Evolutionary conservation across 2,329 filamentous ascomycete genomes (phyloP).

Genomic region (Alternaria sp.): DNA sequence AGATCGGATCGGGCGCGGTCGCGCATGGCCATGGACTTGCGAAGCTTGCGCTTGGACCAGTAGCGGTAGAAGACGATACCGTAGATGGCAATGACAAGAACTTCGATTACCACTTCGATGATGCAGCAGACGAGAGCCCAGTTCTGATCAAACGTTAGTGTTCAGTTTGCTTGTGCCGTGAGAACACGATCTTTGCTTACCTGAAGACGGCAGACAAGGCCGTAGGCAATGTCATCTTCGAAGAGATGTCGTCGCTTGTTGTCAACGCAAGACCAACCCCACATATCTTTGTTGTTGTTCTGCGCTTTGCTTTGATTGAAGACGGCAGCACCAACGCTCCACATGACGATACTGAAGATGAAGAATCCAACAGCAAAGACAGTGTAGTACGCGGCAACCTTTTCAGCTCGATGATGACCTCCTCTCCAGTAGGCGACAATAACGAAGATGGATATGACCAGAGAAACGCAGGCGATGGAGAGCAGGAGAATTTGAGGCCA

Average conservation of each 20-base stretch:
- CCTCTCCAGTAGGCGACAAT: constrained; percentile 88
- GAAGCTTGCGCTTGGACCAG: constrained; percentile 93
- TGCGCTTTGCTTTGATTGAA: constrained; percentile 80
- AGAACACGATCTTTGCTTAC: constrained; percentile 55
- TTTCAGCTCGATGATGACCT: constrained; percentile 87
- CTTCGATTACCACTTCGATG: constrained; percentile 93
- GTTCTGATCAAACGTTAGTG: constrained; percentile 66
- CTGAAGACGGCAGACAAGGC: constrained; percentile 87
- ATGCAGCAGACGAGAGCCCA: constrained; percentile 97
- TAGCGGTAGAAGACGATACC: constrained; percentile 95
- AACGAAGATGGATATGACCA: constrained; percentile 79
- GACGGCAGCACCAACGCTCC: constrained; percentile 84
- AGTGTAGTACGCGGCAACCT: constrained; percentile 94
- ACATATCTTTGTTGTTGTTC: constrained; percentile 84
- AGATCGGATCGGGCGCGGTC: constrained; percentile 94
- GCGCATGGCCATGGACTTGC: constrained; percentile 95
- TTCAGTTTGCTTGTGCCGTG: constrained; percentile 2
- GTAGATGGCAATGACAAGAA: constrained; percentile 91
- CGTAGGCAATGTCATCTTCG: constrained; percentile 82
- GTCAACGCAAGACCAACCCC: constrained; percentile 97
- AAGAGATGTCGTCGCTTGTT: constrained; percentile 84
- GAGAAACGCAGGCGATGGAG: constrained; percentile 78
- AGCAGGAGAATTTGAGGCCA: constrained; percentile 93
- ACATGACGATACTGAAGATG: constrained; percentile 90
- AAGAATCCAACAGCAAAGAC: constrained; percentile 94